Evolutionary conservation across 1,284 basidiomycete genomes (phyloP).

Genomic region (Taiwanofungus camphoratus): DNA sequence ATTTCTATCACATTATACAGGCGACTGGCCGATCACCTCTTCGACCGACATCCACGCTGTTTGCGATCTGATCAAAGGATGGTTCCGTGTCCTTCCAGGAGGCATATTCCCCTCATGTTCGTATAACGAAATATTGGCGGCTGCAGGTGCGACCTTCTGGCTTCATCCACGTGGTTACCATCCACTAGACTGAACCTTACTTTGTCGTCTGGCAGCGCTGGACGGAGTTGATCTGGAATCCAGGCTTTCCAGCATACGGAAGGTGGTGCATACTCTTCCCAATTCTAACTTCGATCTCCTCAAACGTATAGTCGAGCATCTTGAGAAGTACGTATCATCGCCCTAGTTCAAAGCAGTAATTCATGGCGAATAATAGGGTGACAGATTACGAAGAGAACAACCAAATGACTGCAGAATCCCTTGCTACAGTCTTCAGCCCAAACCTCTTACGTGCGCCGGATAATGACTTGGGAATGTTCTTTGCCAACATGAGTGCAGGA

Average conservation of each 20-base stretch:
- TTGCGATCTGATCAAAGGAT: slow-evolving; percentile 76
- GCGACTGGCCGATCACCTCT: slow-evolving; percentile 52
- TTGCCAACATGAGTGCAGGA: slow-evolving; percentile 73
- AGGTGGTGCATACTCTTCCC: slow-evolving; percentile 63
- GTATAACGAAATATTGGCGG: slow-evolving; percentile 63
- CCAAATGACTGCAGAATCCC: slow-evolving; percentile 79
- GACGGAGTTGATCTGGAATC: slow-evolving; percentile 43
- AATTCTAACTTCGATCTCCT: slow-evolving; percentile 69
- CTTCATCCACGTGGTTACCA: too few relatives aligned
- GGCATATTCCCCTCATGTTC: slow-evolving; percentile 67
- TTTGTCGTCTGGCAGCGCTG: background rate
- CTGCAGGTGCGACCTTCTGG: slow-evolving; percentile 56
- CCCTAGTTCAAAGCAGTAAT: background rate
- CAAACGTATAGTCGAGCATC: slow-evolving; percentile 70
- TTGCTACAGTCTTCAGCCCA: slow-evolving; percentile 80
- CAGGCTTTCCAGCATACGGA: slow-evolving; percentile 56
- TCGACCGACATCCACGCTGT: slow-evolving; percentile 74
- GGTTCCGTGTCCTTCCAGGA: slow-evolving; percentile 77
- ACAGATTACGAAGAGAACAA: slow-evolving; percentile 82
- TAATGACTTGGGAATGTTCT: slow-evolving; percentile 67
- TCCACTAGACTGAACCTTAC: background rate
- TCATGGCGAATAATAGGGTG: slow-evolving; percentile 40
- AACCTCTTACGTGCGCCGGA: slow-evolving; percentile 66
- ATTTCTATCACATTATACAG: slow-evolving; percentile 24
- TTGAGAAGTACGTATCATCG: slow-evolving; percentile 58